Conservation (phyloP, 129 eudicot genomes). For the Lonicera japonica region DNA sequence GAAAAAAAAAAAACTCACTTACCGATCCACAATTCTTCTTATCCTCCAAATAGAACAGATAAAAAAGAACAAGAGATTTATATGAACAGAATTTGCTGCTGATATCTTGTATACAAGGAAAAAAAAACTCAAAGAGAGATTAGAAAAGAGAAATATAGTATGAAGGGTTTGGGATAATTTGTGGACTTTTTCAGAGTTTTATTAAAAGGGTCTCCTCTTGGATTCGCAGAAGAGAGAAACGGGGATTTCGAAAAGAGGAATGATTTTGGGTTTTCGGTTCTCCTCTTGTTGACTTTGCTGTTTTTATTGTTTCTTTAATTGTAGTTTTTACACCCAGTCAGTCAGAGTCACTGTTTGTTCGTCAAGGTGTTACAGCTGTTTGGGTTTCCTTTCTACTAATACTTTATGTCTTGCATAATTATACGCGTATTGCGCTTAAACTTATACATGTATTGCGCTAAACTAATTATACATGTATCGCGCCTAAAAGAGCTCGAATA, state of each 20-base stretch:
- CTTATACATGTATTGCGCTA: too few species aligned
- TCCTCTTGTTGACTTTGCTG: slow-evolving; percentile 47
- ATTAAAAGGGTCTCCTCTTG: slow-evolving; percentile 13
- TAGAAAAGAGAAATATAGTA: too few species aligned
- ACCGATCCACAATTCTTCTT: slow-evolving; percentile 31
- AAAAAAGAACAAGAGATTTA: background rate
- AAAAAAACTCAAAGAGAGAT: too few species aligned
- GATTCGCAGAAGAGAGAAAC: slow-evolving; percentile 20
- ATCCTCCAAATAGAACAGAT: slow-evolving; percentile 21
- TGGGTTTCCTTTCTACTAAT: slow-evolving; percentile 5
- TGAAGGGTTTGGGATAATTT: too few species aligned
- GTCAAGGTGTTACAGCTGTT: slow-evolving; percentile 7
- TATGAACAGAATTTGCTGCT: slow-evolving; percentile 12
- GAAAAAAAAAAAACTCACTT: slow-evolving; percentile 17
- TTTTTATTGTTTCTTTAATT: slow-evolving; percentile 17
- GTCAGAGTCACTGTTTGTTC: slow-evolving; percentile 3
- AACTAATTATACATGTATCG: too few species aligned
- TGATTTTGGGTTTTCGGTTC: slow-evolving; percentile 15
- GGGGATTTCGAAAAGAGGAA: slow-evolving; percentile 40
- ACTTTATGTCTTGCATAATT: too few species aligned
- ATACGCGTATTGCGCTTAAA: too few species aligned
- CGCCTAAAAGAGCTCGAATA: too few species aligned
- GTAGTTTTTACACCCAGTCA: slow-evolving; percentile 8
- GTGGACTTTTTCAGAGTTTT: slow-evolving; percentile 1
- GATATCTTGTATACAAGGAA: too few species aligned